These are phyloP conservation scores for Oryza coarctata DNA, from an alignment of 176 grass and related monocot species.

Conservation along the genomic window DNA sequence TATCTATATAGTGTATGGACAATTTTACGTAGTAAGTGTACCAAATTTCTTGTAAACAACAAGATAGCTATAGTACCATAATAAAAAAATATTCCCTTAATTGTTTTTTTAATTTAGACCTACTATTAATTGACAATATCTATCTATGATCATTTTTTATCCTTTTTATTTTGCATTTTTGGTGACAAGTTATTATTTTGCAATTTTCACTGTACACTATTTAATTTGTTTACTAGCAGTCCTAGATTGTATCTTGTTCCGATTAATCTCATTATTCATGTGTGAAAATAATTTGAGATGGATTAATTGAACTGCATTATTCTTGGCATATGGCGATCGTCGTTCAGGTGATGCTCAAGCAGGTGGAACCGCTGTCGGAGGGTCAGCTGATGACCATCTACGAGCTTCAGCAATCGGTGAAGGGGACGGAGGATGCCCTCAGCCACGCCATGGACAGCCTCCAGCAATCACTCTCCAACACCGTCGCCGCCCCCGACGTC, in stretches of 20 bases:
- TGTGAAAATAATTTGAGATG: not conserved
- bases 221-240: too few relatives aligned
- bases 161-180: not conserved
- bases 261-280: not conserved
- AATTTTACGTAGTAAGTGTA: not conserved
- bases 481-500: slow-evolving; percentile 42
- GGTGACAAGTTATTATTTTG: not conserved
- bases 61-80: not conserved
- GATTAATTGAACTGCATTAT: not conserved
- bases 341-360: slow-evolving; percentile 45
- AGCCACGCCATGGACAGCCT: slow-evolving; percentile 42
- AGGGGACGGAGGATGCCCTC: slow-evolving; percentile 59
- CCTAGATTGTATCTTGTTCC: too few relatives aligned
- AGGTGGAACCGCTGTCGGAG: slow-evolving; percentile 57
- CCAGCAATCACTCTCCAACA: slow-evolving; percentile 53
- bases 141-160: not conserved
- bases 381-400: slow-evolving; percentile 63
- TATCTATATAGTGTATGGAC: not conserved
- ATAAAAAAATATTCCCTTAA: not conserved
- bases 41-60: not conserved
- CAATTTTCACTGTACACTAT: not conserved
- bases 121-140: not conserved
- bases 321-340: not conserved
- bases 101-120: not conserved
- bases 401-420: slow-evolving; percentile 56